These are phyloP conservation scores for Fusarium piperis DNA, from an alignment of 2,329 filamentous ascomycete genomes.

Conservation along the genomic window DNA sequence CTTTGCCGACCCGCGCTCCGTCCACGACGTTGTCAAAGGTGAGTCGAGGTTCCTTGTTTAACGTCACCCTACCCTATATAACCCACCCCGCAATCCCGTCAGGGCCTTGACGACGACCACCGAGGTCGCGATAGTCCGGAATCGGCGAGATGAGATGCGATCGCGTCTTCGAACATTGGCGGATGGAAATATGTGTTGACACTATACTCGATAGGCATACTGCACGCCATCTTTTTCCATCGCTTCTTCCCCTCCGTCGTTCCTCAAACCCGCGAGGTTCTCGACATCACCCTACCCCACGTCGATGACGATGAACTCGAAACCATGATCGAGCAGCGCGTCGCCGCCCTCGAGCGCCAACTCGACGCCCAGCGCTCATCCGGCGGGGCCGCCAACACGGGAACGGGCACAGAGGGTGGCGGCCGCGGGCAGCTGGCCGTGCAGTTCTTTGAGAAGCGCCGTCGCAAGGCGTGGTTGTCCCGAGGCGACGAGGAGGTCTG, in stretches of 20 bases:
- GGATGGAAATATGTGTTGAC: background rate
- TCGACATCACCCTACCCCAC: slow-evolving; percentile 89
- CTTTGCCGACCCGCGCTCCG: slow-evolving; percentile 88
- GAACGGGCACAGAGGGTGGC: slow-evolving; percentile 60
- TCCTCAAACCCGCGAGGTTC: slow-evolving; percentile 85
- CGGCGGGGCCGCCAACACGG: slow-evolving; percentile 29
- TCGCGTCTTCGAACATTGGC: background rate
- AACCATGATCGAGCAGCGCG: slow-evolving; percentile 90
- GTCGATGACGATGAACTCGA: slow-evolving; percentile 92
- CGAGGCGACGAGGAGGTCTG: slow-evolving; percentile 89
- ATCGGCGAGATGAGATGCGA: background rate
- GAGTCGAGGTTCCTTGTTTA: slow-evolving; percentile 27
- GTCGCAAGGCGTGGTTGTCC: slow-evolving; percentile 83
- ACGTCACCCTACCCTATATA: slow-evolving; percentile 38
- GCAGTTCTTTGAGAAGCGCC: slow-evolving; percentile 94
- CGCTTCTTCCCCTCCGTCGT: slow-evolving; percentile 91
- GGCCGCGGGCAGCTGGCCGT: slow-evolving; percentile 83
- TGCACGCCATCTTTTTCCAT: slow-evolving; percentile 99
- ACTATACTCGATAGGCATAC: slow-evolving; percentile 69
- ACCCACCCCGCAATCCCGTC: slow-evolving; percentile 22
- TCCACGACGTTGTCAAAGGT: slow-evolving; percentile 95
- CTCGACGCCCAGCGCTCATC: slow-evolving; percentile 68
- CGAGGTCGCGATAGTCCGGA: background rate
- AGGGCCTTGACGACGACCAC: slow-evolving; percentile 8
- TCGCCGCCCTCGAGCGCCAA: slow-evolving; percentile 80